Conservation (phyloP, 2,329 filamentous ascomycete species). For the Coleophoma crateriformis region DNA sequence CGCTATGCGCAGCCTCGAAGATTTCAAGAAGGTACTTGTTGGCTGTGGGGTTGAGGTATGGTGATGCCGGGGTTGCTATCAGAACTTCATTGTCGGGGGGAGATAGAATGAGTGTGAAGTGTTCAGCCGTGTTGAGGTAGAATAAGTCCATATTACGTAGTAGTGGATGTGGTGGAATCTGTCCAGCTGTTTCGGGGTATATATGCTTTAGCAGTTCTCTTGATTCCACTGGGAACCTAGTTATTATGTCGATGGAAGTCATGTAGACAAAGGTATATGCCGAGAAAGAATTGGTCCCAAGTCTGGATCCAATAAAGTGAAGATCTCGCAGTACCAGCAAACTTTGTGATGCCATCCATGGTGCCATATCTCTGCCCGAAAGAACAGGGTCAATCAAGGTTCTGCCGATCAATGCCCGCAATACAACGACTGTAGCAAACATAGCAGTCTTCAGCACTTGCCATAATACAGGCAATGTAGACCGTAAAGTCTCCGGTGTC, state of each 20-base stretch:
- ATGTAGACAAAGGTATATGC: slow-evolving; percentile 67
- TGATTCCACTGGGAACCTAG: slow-evolving; percentile 52
- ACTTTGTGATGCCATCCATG: slow-evolving; percentile 53
- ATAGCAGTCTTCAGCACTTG: slow-evolving; percentile 57
- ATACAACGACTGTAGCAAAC: slow-evolving; percentile 58
- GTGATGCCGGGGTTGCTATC: slow-evolving; percentile 54
- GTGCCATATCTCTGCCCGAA: slow-evolving; percentile 44
- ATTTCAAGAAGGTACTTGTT: slow-evolving; percentile 49
- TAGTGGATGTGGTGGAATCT: slow-evolving; percentile 57
- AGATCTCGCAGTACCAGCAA: slow-evolving; percentile 60
- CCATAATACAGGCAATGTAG: slow-evolving; percentile 58
- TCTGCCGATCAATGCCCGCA: slow-evolving; percentile 53
- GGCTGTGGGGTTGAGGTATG: slow-evolving; percentile 50
- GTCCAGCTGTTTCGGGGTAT: slow-evolving; percentile 31
- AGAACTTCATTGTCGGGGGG: slow-evolving; percentile 52
- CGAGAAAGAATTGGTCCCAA: slow-evolving; percentile 59
- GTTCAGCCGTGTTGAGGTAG: slow-evolving; percentile 66
- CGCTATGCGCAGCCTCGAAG: slow-evolving; percentile 67
- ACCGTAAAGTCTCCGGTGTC: slow-evolving; percentile 49
- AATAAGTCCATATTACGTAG: slow-evolving; percentile 65
- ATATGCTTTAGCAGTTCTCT: slow-evolving; percentile 47
- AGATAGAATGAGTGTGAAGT: slow-evolving; percentile 56
- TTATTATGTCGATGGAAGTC: slow-evolving; percentile 63
- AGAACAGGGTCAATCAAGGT: slow-evolving; percentile 50
- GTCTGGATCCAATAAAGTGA: slow-evolving; percentile 63